Base-by-base conservation (phyloP, 1,139 yeast genomes). In the Yamadazyma songkhlaensis region DNA sequence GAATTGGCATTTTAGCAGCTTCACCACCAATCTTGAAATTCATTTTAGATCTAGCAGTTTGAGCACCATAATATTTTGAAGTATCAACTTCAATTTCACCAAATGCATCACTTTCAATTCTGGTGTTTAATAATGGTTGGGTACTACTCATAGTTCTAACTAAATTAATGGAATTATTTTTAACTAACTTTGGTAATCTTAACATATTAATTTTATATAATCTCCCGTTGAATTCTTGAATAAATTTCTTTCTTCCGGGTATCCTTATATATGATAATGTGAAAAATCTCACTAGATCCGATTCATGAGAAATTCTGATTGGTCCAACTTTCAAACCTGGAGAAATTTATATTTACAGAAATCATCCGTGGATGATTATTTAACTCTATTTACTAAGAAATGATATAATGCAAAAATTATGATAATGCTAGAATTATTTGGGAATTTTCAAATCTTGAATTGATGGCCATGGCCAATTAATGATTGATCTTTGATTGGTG, bases 21-120 rank as follows among this genome's bases (percentile, higher is more conserved):
- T 76, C 73, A 40, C 97, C 97, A 49, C 98, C 98, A 56, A 92
- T 92, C 64, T 89, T 86, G 74, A 92, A 92, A 75, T 92, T 92
- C 67, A 83, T 85, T 54, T 81, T 76, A 10, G 97, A 84, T 65
- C 95, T 79, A 63, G 94, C 97, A 43, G 98, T 92, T 70, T 92
- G 98, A 31, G 98, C 97, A 44, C 98, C 97, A 87, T 96, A 90
- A 73, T 90, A 90, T 60, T 80, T 82, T 57, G 84, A 75, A 44
- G 77, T 68, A 42, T 89, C 95, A 37, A 90, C 97, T 57, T 86
- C 86, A 55, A 92, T 84, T 58, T 87, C 96, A 51, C 98, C 98
- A 58, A 92, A 92, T 37, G 97, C 97, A 65, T 92, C 98, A 42
- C 89, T 77, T 64, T 92, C 98, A 43, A 77, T 77, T 72, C 97